Evolutionary conservation across 345 rosid genomes (phyloP), one percentile per base, ranked within the genome.

Genomic region (Ricinus communis): DNA sequence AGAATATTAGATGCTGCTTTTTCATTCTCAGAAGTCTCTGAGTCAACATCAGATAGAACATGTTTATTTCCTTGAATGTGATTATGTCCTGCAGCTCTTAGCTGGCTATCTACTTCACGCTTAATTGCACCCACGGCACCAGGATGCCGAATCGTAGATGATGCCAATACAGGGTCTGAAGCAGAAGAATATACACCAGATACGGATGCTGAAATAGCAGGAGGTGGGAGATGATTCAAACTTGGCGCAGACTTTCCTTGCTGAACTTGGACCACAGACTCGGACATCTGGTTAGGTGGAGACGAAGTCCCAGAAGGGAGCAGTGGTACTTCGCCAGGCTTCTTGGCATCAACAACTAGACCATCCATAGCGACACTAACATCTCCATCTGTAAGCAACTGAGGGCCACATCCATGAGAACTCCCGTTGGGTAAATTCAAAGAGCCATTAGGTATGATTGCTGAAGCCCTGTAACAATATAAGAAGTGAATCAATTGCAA

Each of bases 91-190:
- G 47, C 73, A 76, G 49, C 77, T 54, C 66, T 77, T 55, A 0
- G 46, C 41, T 73, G 86, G 67, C 66, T 52, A 21, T 75, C 75
- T 25, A 71, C 76, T 66, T 80, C 81, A 25, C 13, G n/a, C 67
- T 73, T 64, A 16, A 70, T 75, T 61, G 74, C 55, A 62, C 74
- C 80, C 52, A 79, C 69, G 24, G 71, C 59, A 78, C 72, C 83
- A 71, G 78, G 70, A 57, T 66, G 72, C 24, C 53, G 33, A 1
- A 71, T 58, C 70, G 53, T 51, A 21, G 83, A 73, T 25, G 79
- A 75, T n/a, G 80, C 80, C 73, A 76, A 63, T 59, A 85, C 79
- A 60, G 80, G 80, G 57, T 84, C 87, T 59, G 81, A 77, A 73
- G 75, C 81, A 58, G 80, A 74, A 54, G 88, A 75, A 62, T 54